Evolutionary conservation across 2,329 filamentous ascomycete genomes (phyloP), one percentile per base, ranked within the genome.

Genomic region (Colletotrichum higginsianum): DNA sequence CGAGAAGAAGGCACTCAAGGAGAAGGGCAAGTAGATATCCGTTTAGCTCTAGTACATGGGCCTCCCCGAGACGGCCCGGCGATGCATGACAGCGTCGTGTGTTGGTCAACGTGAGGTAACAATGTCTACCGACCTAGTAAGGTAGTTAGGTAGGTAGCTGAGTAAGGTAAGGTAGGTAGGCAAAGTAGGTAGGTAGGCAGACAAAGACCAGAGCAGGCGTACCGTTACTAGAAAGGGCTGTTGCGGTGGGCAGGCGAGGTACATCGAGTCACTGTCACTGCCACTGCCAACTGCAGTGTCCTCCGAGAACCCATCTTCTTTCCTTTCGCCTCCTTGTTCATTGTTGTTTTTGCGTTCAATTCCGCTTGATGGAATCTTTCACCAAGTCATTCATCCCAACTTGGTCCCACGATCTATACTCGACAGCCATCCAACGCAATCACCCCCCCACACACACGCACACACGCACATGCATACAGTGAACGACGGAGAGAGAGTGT

Each of bases 321-420:
- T 42, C 38, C n/a, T 26, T 47, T 60, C 57, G 30, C 56, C 35
- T 44, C 40, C 13, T 38, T n/a, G 12, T 44, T 40, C 15, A 4
- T 18, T 55, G 38, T 44, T n/a, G 21, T 44, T 44, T 23, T 15
- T 53, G 21, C 15, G 40, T 23, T 26, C 30, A 42, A 23, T 62
- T 23, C 38, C 38, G 46, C 52, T 38, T 46, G 13, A 6, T 57
- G 7, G 13, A 13, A 13, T 40, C 52, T 18, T 65, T 23, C 46
- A 56, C 57, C 42, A 55, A 71, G 65, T 68, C 68, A 66, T 57
- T 73, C 73, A 67, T 74, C 66, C 66, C 64, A 58, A 62, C 38
- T 68, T 42, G 21, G 12, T 23, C 44, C 63, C 44, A 62, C 38
- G 16, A 38, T 23, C 23, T 55, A 67, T 38, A 58, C 44, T 58